A percentile compares a stretch with the other conserved stretches of the same genome.
phyloP scores from a whole-genome alignment of 805 yeast species.

The Myxozyma nipponensis region DNA sequence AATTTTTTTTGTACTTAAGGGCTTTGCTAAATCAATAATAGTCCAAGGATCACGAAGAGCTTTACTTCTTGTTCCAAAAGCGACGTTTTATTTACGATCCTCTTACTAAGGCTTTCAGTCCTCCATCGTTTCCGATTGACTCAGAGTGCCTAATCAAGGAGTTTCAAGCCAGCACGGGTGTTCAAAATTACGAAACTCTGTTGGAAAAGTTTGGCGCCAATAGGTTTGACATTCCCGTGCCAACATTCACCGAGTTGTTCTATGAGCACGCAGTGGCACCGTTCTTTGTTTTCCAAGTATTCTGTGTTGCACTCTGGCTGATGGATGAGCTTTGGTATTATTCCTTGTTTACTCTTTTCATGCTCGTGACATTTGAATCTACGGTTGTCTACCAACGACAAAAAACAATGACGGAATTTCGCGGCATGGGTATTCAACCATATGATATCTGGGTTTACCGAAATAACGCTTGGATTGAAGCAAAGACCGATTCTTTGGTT shows the following conservation, averaged over 20 bases:
- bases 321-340: constrained; percentile 97
- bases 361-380: constrained; percentile 89
- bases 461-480: constrained; percentile 61
- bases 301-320: constrained; percentile 92
- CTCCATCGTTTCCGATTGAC: constrained; percentile 70
- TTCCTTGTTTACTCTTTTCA: constrained; percentile 83
- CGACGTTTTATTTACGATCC: constrained; percentile 75
- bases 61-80: constrained; percentile 82
- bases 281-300: constrained; percentile 91
- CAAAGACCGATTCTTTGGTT: constrained; percentile 68
- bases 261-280: constrained; percentile 98
- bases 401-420: constrained; percentile 89
- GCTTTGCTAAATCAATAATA: not conserved
- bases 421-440: constrained; percentile 96
- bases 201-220: constrained; percentile 73
- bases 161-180: constrained; percentile 56
- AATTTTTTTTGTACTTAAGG: not conserved
- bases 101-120: constrained; percentile 55
- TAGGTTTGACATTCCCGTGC: constrained; percentile 91
- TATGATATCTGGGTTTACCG: constrained; percentile 72
- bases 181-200: constrained; percentile 40
- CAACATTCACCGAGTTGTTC: constrained; percentile 84
- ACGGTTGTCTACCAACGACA: constrained; percentile 95
- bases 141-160: constrained; percentile 30
- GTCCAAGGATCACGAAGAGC: constrained; percentile 57